Evolutionary conservation across 2,329 filamentous ascomycete genomes (phyloP), one percentile per base, ranked within the genome.

Genomic region (Alternaria brassicicola): DNA sequence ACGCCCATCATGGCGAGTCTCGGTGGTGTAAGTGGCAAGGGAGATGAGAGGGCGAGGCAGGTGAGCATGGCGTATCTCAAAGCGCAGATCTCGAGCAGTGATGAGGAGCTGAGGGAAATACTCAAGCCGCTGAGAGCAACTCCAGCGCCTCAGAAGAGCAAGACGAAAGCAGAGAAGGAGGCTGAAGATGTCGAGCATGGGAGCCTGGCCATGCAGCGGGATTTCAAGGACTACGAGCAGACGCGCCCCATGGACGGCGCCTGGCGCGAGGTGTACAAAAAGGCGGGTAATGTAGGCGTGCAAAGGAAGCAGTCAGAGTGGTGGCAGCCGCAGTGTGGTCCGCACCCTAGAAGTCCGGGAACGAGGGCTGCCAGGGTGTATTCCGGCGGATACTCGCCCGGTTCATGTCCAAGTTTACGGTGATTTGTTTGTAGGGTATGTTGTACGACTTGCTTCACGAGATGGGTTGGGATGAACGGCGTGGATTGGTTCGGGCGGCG

Each of bases 41-140:
- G 4, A 2, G 17, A 10, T 3, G 35, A 38, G 17, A 2, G 1
- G 17, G 5, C 4, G 35, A 38, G 2, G 35, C 8, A 6, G 17
- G 8, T 47, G 2, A 19, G 13, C 7, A 70, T 87, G 4, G 78
- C 83, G 8, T 95, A 95, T 72, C 84, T 98, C 49, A 89, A 86
- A 68, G 94, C 95, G 0, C 95, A 99, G 76, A 95, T 97, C 66
- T 86, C 88, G 6, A n/a, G 15, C 85, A 83, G 88, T 52, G 91
- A 96, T 39, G 79, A 85, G 26, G 93, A 97, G 72, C 80, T 98
- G 2, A 83, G 83, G 12, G 84, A 89, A 0, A 88, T 97, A 38
- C 77, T 96, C 65, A 89, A 86, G 61, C 84, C 58, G 0, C 56
- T 67, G 0, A 59, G 63, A 6, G 58, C 66, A 6, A 53, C 62